Percentiles rank a stretch among this genome's conserved stretches.
phyloP scores from a whole-genome alignment of 2,329 filamentous ascomycete genomes.

The Paraphaeosphaeria minitans region DNA sequence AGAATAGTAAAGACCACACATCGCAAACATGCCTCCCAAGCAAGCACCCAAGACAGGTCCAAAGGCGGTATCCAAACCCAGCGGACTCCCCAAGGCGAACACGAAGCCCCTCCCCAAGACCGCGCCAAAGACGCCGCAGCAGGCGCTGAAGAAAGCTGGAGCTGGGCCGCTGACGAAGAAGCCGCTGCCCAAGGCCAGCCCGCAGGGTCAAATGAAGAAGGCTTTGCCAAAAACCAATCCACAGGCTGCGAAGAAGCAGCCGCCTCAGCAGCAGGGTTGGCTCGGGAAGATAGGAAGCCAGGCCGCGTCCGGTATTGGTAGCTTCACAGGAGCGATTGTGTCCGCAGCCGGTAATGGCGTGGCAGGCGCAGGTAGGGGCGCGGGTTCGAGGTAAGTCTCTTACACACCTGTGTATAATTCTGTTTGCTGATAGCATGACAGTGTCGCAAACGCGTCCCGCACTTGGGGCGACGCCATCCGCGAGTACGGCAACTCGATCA shows the following conservation, averaged over 20 bases:
- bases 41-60: constrained; percentile 19
- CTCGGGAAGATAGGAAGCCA: constrained; percentile 52
- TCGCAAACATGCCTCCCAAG: constrained; percentile 30
- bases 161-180: constrained; percentile 13
- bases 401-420: neutral
- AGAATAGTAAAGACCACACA: neutral
- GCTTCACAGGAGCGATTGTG: constrained; percentile 51
- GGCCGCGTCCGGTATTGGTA: constrained; percentile 51
- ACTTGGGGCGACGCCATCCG: constrained; percentile 55
- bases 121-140: constrained; percentile 15
- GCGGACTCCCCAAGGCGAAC: no score
- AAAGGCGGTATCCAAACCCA: neutral
- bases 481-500: constrained; percentile 57
- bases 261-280: constrained; percentile 50
- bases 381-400: constrained; percentile 46
- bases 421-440: neutral
- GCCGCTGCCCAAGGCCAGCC: constrained; percentile 15
- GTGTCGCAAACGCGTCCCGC: constrained; percentile 51
- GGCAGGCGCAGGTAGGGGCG: constrained; percentile 52
- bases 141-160: neutral
- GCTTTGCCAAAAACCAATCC: constrained; percentile 18
- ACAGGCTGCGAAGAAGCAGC: constrained; percentile 15
- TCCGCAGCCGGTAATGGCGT: constrained; percentile 53
- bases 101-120: constrained; percentile 18
- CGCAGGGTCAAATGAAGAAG: neutral